Evolutionary conservation across 768 basidiomycete species (phyloP).

Genomic region (Mycena olivaceomarginata): DNA sequence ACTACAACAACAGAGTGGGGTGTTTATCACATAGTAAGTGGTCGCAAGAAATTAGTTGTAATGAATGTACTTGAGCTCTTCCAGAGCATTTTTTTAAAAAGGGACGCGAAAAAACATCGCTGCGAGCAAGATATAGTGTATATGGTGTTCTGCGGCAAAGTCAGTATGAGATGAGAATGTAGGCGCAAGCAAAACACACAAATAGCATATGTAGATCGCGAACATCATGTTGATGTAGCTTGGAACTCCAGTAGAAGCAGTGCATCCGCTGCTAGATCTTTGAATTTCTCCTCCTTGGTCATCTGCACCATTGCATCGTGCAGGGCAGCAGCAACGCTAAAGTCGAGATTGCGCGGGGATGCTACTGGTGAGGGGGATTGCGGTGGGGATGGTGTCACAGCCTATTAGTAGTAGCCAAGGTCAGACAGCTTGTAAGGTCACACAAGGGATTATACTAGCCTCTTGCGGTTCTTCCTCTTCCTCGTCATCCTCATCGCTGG

Average conservation of each 20-base stretch:
- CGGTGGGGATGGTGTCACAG: constrained; percentile 41
- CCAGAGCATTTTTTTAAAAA: constrained; percentile 22
- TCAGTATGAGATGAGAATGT: neutral
- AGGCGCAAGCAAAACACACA: constrained; percentile 8
- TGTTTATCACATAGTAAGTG: neutral
- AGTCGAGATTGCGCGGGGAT: constrained; percentile 35
- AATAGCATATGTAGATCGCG: constrained; percentile 9
- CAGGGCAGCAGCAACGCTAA: constrained; percentile 30
- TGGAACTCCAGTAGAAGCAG: constrained; percentile 43
- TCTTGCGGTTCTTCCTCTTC: constrained; percentile 41
- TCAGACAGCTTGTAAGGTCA: no score
- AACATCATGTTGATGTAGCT: constrained; percentile 23
- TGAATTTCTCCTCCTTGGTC: constrained; percentile 15
- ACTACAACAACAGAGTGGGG: constrained; percentile 23
- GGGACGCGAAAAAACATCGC: constrained; percentile 3
- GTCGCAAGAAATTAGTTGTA: constrained; percentile 24
- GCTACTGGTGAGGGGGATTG: constrained; percentile 34
- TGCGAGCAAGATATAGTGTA: constrained; percentile 13
- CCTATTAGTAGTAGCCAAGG: no score
- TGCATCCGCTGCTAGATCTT: constrained; percentile 31
- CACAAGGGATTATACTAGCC: neutral
- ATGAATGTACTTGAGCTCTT: constrained; percentile 25
- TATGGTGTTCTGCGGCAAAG: constrained; percentile 12
- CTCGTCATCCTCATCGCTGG: constrained; percentile 40
- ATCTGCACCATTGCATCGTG: constrained; percentile 36